Base-by-base conservation (phyloP, 164 flowering plant genomes). In the Paratinospora sagittata region DNA sequence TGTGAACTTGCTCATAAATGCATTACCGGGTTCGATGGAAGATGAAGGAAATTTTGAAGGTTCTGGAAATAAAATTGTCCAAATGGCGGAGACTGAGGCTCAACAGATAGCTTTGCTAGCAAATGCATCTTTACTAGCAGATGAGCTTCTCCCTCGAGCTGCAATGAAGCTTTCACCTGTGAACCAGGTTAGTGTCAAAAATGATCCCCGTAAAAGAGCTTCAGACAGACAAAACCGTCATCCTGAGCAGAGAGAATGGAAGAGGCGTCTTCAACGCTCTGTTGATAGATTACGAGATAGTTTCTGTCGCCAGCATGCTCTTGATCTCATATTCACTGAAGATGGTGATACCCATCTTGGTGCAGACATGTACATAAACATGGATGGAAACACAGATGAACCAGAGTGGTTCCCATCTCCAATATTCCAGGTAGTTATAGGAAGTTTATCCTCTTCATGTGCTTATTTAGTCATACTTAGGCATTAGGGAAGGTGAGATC, bases 221-320 rank as follows among this genome's bases (percentile, higher is more conserved):
- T 58, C 82, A 60, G 97, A 95, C 33, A 87, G 87, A 78, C 92
- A 88, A 79, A 87, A 80, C 63, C 97, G 97, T 57, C 85, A 85
- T 75, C 97, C 92, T 39, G 99, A 96, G 82, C 99, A 96, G 69
- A 85, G 97, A 73, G 99, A 96, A 79, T 89, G 97, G 92, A 93
- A 80, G 83, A 84, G 88, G 80, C 87, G 97, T 64, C 91, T 96
- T 34, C 87, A 82, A 58, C 77, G 88, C 72, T 79, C 85, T 58
- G 96, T 93, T 73, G 99, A 96, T 76, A 88, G 89, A 72, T 76
- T 96, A 67, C 83, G 85, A 78, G 92, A 93, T 79, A 87, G 87
- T 62, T 93, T 96, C 72, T 96, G 99, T 82, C 88, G 84, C 27
- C 97, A 90, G 64, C 99, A 93, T 84, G 98, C 95, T 47, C 90